Evolutionary conservation across 2,329 filamentous ascomycete genomes (phyloP), one percentile per base, ranked within the genome.

Genomic region (Podosphaera xanthii): DNA sequence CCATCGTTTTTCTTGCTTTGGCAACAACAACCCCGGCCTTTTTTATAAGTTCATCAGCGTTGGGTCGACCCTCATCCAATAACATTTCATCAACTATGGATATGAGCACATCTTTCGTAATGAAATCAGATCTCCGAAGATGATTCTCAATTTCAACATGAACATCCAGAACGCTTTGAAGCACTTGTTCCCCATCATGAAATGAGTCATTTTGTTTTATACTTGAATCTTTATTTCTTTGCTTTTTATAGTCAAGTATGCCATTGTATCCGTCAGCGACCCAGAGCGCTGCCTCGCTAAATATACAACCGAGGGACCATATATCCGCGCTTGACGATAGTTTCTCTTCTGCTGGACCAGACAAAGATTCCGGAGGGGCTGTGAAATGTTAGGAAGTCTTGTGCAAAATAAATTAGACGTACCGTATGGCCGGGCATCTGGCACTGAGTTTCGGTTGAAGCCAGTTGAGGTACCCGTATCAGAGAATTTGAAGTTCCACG

Each of bases 301-400:
- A 68, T 2, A 71, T 63, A 61, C 68, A 68, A 5, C 65, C 68
- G 33, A 71, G 59, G 9, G 68, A 69, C 69, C 69, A 71, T 6
- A 70, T 66, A 60, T 71, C 70, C n/a, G 62, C 61, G 5, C 10
- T 36, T 30, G 58, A 58, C 46, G 55, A 61, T 6, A 40, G 5
- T 40, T 40, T 40, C 10, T 40, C 10, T 10, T 40, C 36, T 5
- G 36, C 5, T 6, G 5, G 6, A 40, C 5, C 36, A 40, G 36
- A 40, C 5, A 40, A 67, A 42, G 62, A 65, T 59, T 71, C 70
- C n/a, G 69, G 70, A 2, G 70, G 63, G 42, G 64, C 69, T 70
- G 34, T 10, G 48, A 40, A 34, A 53, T 34, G 34, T 65, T 59
- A 62, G 59, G 14, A 6, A 9, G 12, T 49, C 14, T 7, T 14